Base-by-base conservation (phyloP, 1,284 basidiomycete species). In the Cutaneotrichosporon cutaneum region DNA sequence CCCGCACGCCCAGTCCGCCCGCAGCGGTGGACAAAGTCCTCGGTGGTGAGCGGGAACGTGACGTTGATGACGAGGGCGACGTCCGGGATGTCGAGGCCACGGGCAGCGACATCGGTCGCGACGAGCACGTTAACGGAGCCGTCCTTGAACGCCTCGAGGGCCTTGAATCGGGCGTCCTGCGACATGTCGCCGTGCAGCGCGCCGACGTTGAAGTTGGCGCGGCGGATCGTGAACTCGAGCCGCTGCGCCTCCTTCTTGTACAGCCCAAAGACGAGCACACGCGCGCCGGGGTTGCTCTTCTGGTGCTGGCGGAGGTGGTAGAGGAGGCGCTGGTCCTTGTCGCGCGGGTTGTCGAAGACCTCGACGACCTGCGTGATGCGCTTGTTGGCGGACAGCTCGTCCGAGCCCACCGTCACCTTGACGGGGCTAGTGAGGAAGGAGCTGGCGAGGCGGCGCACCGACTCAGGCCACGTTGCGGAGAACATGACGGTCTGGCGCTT, bases 241-340 rank as follows among this genome's bases (percentile, higher is more conserved):
- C 96, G 86, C 52, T 90, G 86, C 1, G 94, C 92, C 80, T 99
- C 94, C 77, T 94, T 95, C 82, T 99, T 99, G 84, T 99, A 99
- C 52, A 99, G 83, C 1, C 91, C 95, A 78, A 99, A 99, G 50
- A 99, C 86, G 50, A 99, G 86, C 62, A 94, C 87, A 59, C 92
- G 90, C 21, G 73, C 65, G 35, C 73, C 75, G 32, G 79, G 76
- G 68, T 79, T 69, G 10, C 69, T 73, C 55, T 82, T 84, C 69
- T 90, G 88, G 75, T 88, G 88, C 73, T 80, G 78, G 59, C 82
- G 84, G 33, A 94, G 84, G 66, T 87, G 85, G 54, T 84, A 82
- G 22, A 87, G 73, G 16, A 94, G 83, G 30, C 89, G 88, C 33
- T 84, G 81, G 72, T 98, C 94, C 83, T 99, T 98, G 64, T 88